Percentiles rank a stretch among this genome's conserved stretches.
These are phyloP conservation scores for Neofusicoccum kwambonambiense DNA, from an alignment of 2,329 filamentous ascomycete species.

Conservation along the genomic window DNA sequence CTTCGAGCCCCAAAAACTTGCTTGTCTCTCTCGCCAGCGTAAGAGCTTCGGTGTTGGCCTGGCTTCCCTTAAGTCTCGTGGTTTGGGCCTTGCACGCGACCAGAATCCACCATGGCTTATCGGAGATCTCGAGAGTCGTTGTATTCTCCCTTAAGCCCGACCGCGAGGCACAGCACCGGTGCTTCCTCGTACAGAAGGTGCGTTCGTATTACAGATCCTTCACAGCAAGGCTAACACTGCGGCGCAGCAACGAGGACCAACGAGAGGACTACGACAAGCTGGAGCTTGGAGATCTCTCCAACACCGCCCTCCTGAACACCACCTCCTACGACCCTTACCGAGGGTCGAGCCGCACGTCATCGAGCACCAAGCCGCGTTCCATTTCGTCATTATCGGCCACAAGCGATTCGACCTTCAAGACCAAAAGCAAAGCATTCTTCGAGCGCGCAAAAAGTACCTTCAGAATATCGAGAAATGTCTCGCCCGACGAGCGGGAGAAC, in stretches of 20 bases:
- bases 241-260: neutral
- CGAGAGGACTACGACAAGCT: neutral
- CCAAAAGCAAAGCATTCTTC: neutral
- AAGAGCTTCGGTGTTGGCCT: neutral
- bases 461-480: slow-evolving; percentile 2
- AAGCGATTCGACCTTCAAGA: neutral
- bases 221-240: neutral
- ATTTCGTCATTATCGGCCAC: neutral
- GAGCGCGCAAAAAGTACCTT: slow-evolving; percentile 7
- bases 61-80: neutral
- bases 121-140: neutral
- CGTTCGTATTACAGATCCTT: neutral
- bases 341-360: neutral
- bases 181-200: neutral
- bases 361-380: neutral
- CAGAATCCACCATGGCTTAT: neutral
- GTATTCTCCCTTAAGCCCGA: neutral
- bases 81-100: neutral
- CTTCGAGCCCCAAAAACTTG: neutral
- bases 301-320: neutral
- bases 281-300: slow-evolving; percentile 9
- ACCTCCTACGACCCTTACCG: slow-evolving; percentile 2
- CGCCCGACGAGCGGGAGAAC: slow-evolving; percentile 2
- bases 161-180: neutral
- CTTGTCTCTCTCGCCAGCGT: neutral